A percentile compares a stretch with the other conserved stretches of the same genome.
These are phyloP conservation scores for Alternaria metachromatica DNA, from an alignment of 2,329 filamentous ascomycete genomes.

Conservation along the genomic window DNA sequence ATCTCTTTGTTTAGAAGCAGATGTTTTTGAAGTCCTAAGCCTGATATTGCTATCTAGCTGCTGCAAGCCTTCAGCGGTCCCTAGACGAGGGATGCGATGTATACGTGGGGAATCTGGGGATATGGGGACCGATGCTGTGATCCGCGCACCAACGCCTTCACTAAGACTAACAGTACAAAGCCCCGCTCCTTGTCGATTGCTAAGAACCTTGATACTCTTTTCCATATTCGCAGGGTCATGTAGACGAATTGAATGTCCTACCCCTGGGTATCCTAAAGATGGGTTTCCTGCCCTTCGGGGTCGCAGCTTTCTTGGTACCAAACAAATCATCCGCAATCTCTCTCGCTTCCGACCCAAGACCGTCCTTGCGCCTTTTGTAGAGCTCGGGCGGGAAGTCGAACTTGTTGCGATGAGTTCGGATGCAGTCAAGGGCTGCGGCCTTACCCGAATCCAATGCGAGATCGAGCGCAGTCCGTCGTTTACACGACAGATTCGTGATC, in stretches of 20 bases:
- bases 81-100: too few species aligned
- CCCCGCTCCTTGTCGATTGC: too few species aligned
- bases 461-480: neutral
- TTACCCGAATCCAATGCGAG: neutral
- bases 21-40: neutral
- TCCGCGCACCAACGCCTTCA: too few species aligned
- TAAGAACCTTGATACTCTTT: too few species aligned
- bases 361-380: neutral
- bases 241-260: neutral
- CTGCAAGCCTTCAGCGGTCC: neutral
- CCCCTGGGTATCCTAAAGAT: too few species aligned
- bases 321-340: neutral
- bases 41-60: fast-evolving
- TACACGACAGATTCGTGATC: neutral
- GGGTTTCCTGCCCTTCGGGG: too few species aligned
- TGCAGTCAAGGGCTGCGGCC: neutral
- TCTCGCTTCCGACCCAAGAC: neutral
- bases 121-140: too few species aligned
- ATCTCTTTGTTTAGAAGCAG: neutral
- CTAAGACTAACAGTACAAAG: too few species aligned
- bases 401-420: neutral
- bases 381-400: neutral
- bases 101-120: too few species aligned
- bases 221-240: neutral
- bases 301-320: neutral